Evolutionary conservation across 148 eudicot genomes (phyloP), one percentile per base, ranked within the genome.

Genomic region (Chenopodium suecicum): DNA sequence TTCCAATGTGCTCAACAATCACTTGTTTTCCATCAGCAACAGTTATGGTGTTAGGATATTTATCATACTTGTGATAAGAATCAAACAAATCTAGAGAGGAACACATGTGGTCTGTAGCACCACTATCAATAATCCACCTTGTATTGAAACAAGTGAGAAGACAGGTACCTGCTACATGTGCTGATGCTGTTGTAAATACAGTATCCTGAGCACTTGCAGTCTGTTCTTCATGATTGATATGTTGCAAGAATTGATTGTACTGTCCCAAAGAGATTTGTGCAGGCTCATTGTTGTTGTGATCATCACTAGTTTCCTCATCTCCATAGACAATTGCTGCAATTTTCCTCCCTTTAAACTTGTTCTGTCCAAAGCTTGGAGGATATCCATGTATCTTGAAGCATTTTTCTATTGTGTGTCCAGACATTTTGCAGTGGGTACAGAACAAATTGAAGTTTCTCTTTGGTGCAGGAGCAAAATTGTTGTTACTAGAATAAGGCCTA

Each of bases 191-290:
- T 7, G 4, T 17, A 22, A 16, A 12, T 12, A 5, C 3, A 11
- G 37, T 1, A 7, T 8, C 0, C 4, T 0, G 0, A 14, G 47
- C 0, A 9, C 4, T 25, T 31, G 41, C 3, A 0, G 0, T 32
- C 1, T 62, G 27, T 22, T 62, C 20, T 0, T 17, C 9, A 0
- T 29, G 34, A 27, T 0, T 34, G 3, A 17, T 2, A 47, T 2
- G 44, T 0, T 70, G 19, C 11, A 70, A 0, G 12, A 37, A 1
- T 0, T 20, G 1, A 1, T 70, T 1, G 4, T 34, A 70, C 5
- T 41, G 48, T 0, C 16, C 50, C 11, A 9, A 5, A 7, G 74
- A 17, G 1, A 44, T 20, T 0, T 34, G 54, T 0, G 14, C 10
- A 5, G 22, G 0, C 2, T 70, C 52, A 70, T 0, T 4, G 2